phyloP scores from a whole-genome alignment of 257 asterid genomes.

The Solanum piurae region DNA sequence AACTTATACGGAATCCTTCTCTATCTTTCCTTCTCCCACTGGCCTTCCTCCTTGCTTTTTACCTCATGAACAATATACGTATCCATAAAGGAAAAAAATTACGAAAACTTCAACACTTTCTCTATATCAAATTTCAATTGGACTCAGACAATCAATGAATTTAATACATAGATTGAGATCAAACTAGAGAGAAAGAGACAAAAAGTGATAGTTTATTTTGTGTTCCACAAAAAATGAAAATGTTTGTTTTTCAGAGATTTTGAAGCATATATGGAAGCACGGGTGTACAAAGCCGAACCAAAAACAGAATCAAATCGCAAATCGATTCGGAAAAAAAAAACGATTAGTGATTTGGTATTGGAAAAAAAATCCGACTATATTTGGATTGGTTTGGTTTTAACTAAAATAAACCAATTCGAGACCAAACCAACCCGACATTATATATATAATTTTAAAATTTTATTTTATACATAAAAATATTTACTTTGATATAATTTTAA shows the following conservation, averaged over 20 bases:
- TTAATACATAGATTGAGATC: conserved; percentile 7
- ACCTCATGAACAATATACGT: conserved; percentile 39
- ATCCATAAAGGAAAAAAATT: conserved; percentile 15
- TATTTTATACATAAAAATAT: too few species aligned
- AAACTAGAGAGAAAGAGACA: not conserved
- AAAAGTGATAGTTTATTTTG: not conserved
- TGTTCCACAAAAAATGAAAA: not conserved
- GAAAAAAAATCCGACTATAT: too few species aligned
- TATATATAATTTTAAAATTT: too few species aligned
- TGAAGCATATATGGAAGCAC: not conserved
- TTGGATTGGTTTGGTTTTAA: too few species aligned
- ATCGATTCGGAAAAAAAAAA: too few species aligned
- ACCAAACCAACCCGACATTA: too few species aligned
- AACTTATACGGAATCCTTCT: not conserved
- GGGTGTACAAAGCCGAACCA: too few species aligned
- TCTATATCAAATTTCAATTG: not conserved
- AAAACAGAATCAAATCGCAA: accelerated
- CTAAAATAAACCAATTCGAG: accelerated
- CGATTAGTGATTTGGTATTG: too few species aligned
- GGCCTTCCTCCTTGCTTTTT: conserved; percentile 39
- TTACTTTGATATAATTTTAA: too few species aligned
- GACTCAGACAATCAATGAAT: not conserved
- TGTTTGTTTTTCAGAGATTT: not conserved
- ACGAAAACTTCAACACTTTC: conserved; percentile 6
- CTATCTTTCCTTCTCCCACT: conserved; percentile 67